phyloP scores from a whole-genome alignment of 2,329 filamentous ascomycete genomes.

The Claviceps purpurea region DNA sequence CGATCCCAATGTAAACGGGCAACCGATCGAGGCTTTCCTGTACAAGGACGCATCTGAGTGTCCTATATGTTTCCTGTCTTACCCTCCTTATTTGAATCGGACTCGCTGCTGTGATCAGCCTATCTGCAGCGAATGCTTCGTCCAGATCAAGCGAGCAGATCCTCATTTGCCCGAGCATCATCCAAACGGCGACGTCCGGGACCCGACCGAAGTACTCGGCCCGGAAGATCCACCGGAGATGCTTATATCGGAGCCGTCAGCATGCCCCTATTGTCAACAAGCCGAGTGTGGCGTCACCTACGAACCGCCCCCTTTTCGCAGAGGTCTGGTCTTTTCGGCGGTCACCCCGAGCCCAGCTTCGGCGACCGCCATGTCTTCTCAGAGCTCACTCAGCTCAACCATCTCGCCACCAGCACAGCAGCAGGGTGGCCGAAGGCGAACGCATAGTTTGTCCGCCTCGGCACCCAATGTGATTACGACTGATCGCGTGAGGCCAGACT shows the following conservation, averaged over 20 bases:
- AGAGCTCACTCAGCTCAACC: constrained; percentile 59
- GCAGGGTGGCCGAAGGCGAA: constrained; percentile 29
- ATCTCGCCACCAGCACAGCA: constrained; percentile 27
- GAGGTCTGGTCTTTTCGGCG: constrained; percentile 60
- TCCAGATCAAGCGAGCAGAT: constrained; percentile 92
- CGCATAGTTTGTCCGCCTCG: constrained; percentile 60
- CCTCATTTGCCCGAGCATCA: constrained; percentile 77
- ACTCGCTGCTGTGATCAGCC: constrained; percentile 91
- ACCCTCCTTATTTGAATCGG: constrained; percentile 85
- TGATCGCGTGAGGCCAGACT: constrained; percentile 84
- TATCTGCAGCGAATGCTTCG: constrained; percentile 97
- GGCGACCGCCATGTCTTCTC: constrained; percentile 70
- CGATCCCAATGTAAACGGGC: constrained; percentile 87
- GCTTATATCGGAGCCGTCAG: constrained; percentile 80
- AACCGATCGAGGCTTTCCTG: constrained; percentile 79
- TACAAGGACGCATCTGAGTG: constrained; percentile 89
- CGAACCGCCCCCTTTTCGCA: constrained; percentile 73
- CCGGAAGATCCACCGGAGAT: constrained; percentile 44
- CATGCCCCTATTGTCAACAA: constrained; percentile 90
- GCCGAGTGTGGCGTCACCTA: constrained; percentile 96
- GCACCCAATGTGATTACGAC: constrained; percentile 83
- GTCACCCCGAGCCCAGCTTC: constrained; percentile 24
- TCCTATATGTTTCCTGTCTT: constrained; percentile 92
- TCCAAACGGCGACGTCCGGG: constrained; percentile 29
- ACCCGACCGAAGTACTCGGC: constrained; percentile 22